Evolutionary conservation across 2,329 filamentous ascomycete genomes (phyloP).

Genomic region (Aspergillus amoenus): DNA sequence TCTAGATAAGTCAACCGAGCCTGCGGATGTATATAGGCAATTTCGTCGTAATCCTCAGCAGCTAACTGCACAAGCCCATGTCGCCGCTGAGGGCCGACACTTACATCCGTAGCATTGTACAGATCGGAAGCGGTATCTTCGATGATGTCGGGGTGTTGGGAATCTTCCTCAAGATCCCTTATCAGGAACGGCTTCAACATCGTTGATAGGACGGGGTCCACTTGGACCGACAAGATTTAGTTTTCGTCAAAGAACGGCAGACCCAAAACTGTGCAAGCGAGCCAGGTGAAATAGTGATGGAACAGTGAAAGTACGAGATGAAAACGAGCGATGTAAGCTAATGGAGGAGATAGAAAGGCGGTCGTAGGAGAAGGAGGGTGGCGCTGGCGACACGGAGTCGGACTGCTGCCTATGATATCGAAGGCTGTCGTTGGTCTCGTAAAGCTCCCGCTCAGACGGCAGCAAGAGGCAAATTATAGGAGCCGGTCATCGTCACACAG

Average conservation of each 20-base stretch:
- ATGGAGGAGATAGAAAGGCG: not conserved
- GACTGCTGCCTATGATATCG: constrained; percentile 17
- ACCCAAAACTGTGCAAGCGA: not conserved
- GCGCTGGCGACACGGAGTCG: constrained; percentile 1
- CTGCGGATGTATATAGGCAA: constrained; percentile 41
- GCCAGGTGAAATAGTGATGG: not conserved
- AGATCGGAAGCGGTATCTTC: constrained; percentile 13
- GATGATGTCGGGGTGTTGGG: constrained; percentile 18
- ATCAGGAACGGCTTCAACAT: constrained; percentile 46
- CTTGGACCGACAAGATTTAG: not conserved
- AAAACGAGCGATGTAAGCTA: not conserved
- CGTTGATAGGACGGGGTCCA: constrained; percentile 14
- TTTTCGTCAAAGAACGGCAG: not conserved
- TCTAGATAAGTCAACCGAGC: constrained; percentile 47
- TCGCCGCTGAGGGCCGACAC: constrained; percentile 8
- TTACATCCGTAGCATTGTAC: constrained; percentile 1
- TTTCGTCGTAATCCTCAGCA: constrained; percentile 43
- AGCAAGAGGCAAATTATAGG: constrained; percentile 8
- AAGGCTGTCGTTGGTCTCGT: constrained; percentile 9
- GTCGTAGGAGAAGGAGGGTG: not conserved
- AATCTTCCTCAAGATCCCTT: constrained; percentile 32
- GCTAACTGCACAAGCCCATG: constrained; percentile 42
- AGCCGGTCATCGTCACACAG: constrained; percentile 4
- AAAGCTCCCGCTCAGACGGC: constrained; percentile 9
- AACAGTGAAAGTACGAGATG: not conserved